Conservation (phyloP, 2,329 filamentous ascomycete species). For the Alternaria gansuensis region DNA sequence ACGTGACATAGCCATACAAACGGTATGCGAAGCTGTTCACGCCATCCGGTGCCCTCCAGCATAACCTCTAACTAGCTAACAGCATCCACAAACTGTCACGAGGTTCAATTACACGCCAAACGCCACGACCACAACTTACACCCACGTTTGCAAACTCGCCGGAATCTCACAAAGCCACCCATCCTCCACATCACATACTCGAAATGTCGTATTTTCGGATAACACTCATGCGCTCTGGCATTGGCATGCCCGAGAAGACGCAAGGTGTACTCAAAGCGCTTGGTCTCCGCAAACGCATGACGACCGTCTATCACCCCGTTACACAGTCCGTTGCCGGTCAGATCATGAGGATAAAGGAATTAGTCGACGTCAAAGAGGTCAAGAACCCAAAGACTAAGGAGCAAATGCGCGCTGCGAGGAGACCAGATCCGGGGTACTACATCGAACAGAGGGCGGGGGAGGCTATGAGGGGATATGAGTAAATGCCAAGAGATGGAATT, state of each 20-base stretch:
- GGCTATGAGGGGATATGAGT: constrained; percentile 31
- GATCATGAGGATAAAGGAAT: constrained; percentile 92
- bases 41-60: not conserved
- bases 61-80: not conserved
- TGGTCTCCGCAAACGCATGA: constrained; percentile 83
- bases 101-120: constrained; percentile 1
- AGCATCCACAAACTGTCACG: not conserved
- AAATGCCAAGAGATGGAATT: not conserved
- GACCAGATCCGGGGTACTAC: constrained; percentile 82
- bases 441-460: constrained; percentile 66
- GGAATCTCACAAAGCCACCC: not conserved
- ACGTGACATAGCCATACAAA: constrained; percentile 12
- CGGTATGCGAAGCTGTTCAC: not conserved
- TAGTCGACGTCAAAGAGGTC: constrained; percentile 84
- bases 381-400: constrained; percentile 68
- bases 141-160: constrained; percentile 9
- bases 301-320: constrained; percentile 89
- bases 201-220: constrained; percentile 86
- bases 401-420: constrained; percentile 75
- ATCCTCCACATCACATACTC: constrained; percentile 4
- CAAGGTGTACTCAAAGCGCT: constrained; percentile 84
- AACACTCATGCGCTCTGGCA: constrained; percentile 86
- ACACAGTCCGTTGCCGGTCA: constrained; percentile 83
- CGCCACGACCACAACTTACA: constrained; percentile 1
- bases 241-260: constrained; percentile 80